phyloP scores from a whole-genome alignment of 2,329 filamentous ascomycete species.

The Lachnellula arida region DNA sequence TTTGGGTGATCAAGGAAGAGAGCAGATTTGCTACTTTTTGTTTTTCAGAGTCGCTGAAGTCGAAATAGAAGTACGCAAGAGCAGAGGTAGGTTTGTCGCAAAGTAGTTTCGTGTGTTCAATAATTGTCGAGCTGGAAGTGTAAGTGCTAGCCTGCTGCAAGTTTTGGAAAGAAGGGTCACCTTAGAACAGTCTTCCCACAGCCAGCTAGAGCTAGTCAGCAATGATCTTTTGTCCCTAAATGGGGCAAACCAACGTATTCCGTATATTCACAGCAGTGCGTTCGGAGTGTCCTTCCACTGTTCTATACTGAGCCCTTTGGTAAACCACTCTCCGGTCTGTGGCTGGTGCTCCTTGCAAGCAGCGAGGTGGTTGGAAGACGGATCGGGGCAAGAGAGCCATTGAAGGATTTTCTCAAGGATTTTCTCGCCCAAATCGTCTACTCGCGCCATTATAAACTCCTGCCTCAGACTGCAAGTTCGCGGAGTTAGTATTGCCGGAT shows the following conservation, averaged over 20 bases:
- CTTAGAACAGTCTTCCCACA: constrained; percentile 40
- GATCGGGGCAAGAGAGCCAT: constrained; percentile 36
- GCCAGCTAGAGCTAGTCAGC: constrained; percentile 33
- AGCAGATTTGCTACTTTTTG: constrained; percentile 33
- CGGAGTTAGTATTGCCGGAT: too few species aligned
- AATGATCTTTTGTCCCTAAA: too few species aligned
- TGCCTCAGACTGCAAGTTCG: too few species aligned
- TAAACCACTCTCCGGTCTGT: constrained; percentile 35
- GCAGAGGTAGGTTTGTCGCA: not conserved
- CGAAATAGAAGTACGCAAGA: constrained; percentile 35
- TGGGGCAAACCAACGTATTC: constrained; percentile 33
- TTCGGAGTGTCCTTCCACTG: constrained; percentile 30
- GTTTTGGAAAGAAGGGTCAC: too few species aligned
- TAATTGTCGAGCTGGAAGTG: constrained; percentile 35
- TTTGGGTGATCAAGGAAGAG: constrained; percentile 35
- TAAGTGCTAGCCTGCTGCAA: too few species aligned
- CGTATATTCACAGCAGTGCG: constrained; percentile 36
- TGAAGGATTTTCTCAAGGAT: too few species aligned
- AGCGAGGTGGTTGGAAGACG: constrained; percentile 32
- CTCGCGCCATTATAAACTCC: too few species aligned
- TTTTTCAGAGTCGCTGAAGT: constrained; percentile 37
- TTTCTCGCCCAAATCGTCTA: too few species aligned
- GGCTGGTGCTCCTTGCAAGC: constrained; percentile 30
- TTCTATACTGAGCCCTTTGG: constrained; percentile 26
- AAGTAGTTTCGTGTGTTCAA: constrained; percentile 21